Evolutionary conservation across 2,329 filamentous ascomycete genomes (phyloP).

Genomic region (Domatiomyces globalis): DNA sequence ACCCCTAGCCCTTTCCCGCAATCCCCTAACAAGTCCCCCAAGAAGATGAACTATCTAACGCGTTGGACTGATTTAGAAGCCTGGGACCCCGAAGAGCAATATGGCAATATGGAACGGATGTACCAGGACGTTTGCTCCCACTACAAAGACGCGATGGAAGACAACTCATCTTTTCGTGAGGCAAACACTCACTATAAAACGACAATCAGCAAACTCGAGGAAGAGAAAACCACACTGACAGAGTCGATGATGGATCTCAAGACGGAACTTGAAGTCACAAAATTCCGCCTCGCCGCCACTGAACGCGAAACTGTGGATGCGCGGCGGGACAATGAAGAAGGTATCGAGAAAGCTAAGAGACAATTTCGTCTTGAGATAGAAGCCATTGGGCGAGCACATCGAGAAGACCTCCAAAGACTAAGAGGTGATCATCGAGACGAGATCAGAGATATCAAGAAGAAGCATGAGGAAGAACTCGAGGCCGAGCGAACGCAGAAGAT

Average conservation of each 20-base stretch:
- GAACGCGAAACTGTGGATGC: constrained; percentile 39
- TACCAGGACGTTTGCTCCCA: constrained; percentile 58
- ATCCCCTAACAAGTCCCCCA: constrained; percentile 18
- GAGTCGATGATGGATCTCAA: constrained; percentile 43
- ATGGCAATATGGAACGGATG: constrained; percentile 62
- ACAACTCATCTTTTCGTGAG: constrained; percentile 58
- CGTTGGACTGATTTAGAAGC: constrained; percentile 64
- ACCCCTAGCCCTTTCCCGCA: constrained; percentile 23
- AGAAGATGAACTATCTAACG: constrained; percentile 45
- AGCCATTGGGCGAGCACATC: constrained; percentile 27
- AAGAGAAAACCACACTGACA: constrained; percentile 35
- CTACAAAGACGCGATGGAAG: constrained; percentile 53
- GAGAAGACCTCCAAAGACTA: constrained; percentile 44
- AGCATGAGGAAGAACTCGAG: constrained; percentile 51
- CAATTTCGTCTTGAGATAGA: constrained; percentile 36
- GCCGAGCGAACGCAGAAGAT: constrained; percentile 46
- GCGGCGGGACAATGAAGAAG: constrained; percentile 37
- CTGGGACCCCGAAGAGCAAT: constrained; percentile 65
- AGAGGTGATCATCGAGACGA: constrained; percentile 53
- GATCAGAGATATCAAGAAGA: constrained; percentile 48
- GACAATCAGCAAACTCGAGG: constrained; percentile 48
- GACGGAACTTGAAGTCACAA: constrained; percentile 52
- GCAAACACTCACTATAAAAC: constrained; percentile 59
- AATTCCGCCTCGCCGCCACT: constrained; percentile 36
- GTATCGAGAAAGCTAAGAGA: constrained; percentile 38